Conservation (phyloP, 2,329 filamentous ascomycete genomes). For the Sphaerulina vaccinii region DNA sequence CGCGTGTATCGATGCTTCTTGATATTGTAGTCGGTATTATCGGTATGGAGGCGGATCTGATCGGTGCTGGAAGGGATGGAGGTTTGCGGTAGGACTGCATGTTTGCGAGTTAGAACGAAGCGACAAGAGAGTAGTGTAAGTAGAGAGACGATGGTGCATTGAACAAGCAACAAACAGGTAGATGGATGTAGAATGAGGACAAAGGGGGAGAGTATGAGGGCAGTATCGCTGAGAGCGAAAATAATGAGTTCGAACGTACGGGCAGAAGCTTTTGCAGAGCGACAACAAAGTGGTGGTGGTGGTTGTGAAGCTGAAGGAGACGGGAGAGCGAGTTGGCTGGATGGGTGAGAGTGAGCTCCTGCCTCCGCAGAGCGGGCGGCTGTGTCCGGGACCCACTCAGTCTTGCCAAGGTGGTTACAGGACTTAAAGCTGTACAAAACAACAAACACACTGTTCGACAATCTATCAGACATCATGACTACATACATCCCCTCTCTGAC, state of each 20-base stretch:
- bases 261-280: too few species aligned
- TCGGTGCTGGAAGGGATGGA: background rate
- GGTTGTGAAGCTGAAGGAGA: too few species aligned
- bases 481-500: conserved; percentile 76
- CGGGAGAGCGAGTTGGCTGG: too few species aligned
- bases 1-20: background rate
- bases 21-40: background rate
- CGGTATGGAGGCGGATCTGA: background rate
- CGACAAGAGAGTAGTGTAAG: background rate
- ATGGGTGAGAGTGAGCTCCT: too few species aligned
- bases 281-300: too few species aligned
- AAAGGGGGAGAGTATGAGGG: background rate
- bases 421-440: too few species aligned
- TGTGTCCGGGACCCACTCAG: too few species aligned
- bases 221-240: too few species aligned
- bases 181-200: background rate
- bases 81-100: background rate
- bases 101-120: background rate
- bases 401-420: too few species aligned
- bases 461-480: conserved; percentile 58
- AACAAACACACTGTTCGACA: background rate
- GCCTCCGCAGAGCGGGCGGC: too few species aligned
- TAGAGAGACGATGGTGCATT: background rate
- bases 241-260: too few species aligned
- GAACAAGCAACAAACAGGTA: background rate